Conservation (phyloP, 2,329 filamentous ascomycete species). For the Xylaria sp. region DNA sequence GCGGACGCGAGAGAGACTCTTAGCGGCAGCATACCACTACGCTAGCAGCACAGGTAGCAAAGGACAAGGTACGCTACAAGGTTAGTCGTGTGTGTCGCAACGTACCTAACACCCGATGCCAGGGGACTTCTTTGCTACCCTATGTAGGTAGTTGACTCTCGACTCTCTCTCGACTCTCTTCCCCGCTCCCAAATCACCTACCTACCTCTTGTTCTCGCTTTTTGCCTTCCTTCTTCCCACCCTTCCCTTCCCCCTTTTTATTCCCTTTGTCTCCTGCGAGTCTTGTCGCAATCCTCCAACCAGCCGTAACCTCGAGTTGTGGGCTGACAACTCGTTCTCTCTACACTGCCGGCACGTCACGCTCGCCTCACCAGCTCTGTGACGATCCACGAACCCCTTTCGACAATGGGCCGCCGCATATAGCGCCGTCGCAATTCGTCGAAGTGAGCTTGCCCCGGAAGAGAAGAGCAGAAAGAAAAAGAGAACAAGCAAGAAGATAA, state of each 20-base stretch:
- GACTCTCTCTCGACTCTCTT: constrained; percentile 29
- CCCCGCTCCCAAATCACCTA: constrained; percentile 35
- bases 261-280: constrained; percentile 36
- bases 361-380: constrained; percentile 36
- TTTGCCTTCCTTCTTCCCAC: constrained; percentile 36
- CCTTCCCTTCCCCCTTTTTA: constrained; percentile 34
- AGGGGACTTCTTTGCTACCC: constrained; percentile 22
- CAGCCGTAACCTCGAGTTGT: constrained; percentile 29
- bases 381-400: constrained; percentile 38
- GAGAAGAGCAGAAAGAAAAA: constrained; percentile 31
- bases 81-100: constrained; percentile 23
- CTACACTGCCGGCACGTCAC: constrained; percentile 29
- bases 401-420: constrained; percentile 48
- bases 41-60: constrained; percentile 6
- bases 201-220: constrained; percentile 32
- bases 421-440: constrained; percentile 48
- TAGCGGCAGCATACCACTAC: constrained; percentile 26
- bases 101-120: constrained; percentile 5
- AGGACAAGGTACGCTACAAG: constrained; percentile 14
- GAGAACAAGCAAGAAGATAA: constrained; percentile 17
- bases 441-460: constrained; percentile 38
- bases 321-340: constrained; percentile 28
- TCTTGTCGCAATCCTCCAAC: constrained; percentile 35
- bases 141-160: not conserved
- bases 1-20: constrained; percentile 28